Evolutionary conservation across 202 grass and related monocot genomes (phyloP).

Genomic region (Schoenoplectus triqueter): DNA sequence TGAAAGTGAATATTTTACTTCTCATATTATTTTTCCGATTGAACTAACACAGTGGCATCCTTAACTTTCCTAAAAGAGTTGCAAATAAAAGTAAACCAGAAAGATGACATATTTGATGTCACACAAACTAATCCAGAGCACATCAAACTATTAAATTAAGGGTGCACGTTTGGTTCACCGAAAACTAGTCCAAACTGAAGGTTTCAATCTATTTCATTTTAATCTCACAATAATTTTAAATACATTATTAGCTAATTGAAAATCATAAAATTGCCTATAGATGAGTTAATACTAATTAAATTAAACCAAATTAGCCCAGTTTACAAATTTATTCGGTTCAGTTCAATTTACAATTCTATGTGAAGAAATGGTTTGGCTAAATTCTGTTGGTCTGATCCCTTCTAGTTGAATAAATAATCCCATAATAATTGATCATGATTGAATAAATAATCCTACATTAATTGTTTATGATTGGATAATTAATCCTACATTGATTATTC

Average conservation of each 20-base stretch:
- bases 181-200: not conserved
- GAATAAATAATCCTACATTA: no score
- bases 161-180: not conserved
- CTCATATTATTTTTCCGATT: constrained; percentile 12
- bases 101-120: not conserved
- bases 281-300: not conserved
- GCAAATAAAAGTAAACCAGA: not conserved
- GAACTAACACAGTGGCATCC: not conserved
- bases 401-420: no score
- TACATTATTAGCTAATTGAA: not conserved
- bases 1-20: constrained; percentile 17
- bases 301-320: constrained; percentile 7
- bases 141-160: not conserved
- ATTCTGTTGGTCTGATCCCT: not conserved
- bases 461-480: not conserved
- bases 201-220: not conserved
- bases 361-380: not conserved
- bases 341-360: not conserved
- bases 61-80: constrained; percentile 1
- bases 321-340: not conserved
- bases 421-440: no score
- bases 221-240: not conserved
- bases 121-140: not conserved
- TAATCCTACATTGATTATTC: not conserved
- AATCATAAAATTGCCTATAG: not conserved